Conservation (phyloP, 2,329 filamentous ascomycete species). For the Sporothrix mexicana region DNA sequence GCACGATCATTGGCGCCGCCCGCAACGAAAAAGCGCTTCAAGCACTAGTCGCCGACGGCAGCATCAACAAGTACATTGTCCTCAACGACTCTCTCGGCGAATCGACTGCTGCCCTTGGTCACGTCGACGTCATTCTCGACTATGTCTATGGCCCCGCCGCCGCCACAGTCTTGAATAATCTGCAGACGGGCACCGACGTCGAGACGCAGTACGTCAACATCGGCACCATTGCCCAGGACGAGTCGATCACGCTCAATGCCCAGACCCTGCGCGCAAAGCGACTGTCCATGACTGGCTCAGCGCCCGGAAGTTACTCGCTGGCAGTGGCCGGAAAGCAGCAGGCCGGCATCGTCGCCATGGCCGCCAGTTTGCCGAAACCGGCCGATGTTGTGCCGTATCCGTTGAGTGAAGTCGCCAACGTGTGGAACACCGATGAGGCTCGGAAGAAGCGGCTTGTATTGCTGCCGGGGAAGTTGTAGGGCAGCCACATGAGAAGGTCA, state of each 20-base stretch:
- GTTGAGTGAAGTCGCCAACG: constrained; percentile 29
- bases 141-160: constrained; percentile 60
- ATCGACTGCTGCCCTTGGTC: constrained; percentile 54
- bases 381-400: constrained; percentile 32
- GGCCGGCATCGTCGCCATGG: constrained; percentile 33
- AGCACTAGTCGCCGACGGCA: constrained; percentile 33
- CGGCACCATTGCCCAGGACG: constrained; percentile 51
- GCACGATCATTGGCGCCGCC: constrained; percentile 57
- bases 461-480: constrained; percentile 21
- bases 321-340: constrained; percentile 43
- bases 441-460: constrained; percentile 35
- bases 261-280: constrained; percentile 55
- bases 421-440: constrained; percentile 35
- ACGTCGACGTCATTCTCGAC: constrained; percentile 62
- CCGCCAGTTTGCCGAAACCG: constrained; percentile 27
- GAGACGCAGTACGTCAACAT: constrained; percentile 61
- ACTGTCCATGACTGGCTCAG: constrained; percentile 55
- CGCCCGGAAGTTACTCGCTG: constrained; percentile 52
- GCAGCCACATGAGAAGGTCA: neutral
- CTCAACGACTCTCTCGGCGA: constrained; percentile 48
- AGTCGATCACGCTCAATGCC: constrained; percentile 49
- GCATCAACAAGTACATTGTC: constrained; percentile 55
- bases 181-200: constrained; percentile 42
- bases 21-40: constrained; percentile 53
- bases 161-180: constrained; percentile 55